A percentile compares a stretch with the other conserved stretches of the same genome.
These are phyloP conservation scores for Nemania sp. DNA, from an alignment of 2,329 filamentous ascomycete genomes.

Conservation along the genomic window DNA sequence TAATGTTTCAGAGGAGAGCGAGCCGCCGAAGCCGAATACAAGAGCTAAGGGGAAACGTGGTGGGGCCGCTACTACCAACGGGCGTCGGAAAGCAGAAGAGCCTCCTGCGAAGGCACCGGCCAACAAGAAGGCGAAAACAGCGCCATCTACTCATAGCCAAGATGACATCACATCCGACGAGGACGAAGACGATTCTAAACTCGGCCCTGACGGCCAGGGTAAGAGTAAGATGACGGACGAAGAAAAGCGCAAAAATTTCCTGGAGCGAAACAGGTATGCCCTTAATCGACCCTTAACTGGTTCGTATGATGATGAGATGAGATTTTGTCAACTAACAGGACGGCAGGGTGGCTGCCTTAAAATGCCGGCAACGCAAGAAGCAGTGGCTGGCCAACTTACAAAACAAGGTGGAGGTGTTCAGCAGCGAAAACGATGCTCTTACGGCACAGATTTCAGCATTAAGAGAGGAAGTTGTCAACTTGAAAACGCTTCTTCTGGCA, in stretches of 20 bases:
- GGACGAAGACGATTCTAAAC: slow-evolving; percentile 56
- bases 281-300: slow-evolving; percentile 36
- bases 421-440: slow-evolving; percentile 85
- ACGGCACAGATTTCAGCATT: slow-evolving; percentile 81
- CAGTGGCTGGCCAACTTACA: slow-evolving; percentile 97
- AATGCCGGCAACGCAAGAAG: slow-evolving; percentile 97
- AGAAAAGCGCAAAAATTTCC: slow-evolving; percentile 97
- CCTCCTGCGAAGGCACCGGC: slow-evolving; percentile 62
- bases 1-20: slow-evolving; percentile 72
- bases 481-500: slow-evolving; percentile 88
- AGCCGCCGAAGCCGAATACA: slow-evolving; percentile 65
- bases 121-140: slow-evolving; percentile 71
- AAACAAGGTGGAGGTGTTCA: slow-evolving; percentile 90
- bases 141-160: slow-evolving; percentile 41
- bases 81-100: slow-evolving; percentile 78
- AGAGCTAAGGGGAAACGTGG: slow-evolving; percentile 69
- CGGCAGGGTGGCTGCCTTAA: slow-evolving; percentile 89
- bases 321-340: neutral
- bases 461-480: slow-evolving; percentile 88
- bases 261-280: slow-evolving; percentile 87
- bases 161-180: slow-evolving; percentile 56
- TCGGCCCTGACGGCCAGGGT: slow-evolving; percentile 55
- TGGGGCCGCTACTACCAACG: slow-evolving; percentile 54
- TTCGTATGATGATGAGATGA: neutral
- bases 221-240: slow-evolving; percentile 93